These are phyloP conservation scores for Bombardia bombarda DNA, from an alignment of 495 filamentous ascomycete species.

Conservation along the genomic window DNA sequence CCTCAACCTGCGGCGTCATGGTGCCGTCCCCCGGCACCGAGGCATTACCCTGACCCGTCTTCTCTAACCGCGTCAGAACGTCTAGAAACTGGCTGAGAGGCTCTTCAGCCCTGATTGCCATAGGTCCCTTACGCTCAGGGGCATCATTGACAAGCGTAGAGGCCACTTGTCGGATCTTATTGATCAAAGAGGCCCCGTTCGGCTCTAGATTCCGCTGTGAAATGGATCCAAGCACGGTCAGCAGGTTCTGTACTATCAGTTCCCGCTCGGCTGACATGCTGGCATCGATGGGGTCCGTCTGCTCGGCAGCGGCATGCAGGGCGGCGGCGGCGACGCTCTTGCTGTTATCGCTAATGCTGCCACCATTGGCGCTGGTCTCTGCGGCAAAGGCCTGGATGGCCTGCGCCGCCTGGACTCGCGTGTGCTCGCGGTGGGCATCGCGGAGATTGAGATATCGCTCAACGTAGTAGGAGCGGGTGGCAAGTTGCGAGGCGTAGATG, in stretches of 20 bases:
- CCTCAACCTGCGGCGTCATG: conserved; percentile 51
- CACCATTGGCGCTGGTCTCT: conserved; percentile 16
- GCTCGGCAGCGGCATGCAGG: conserved; percentile 12
- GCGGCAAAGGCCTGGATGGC: conserved; percentile 4
- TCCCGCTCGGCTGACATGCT: conserved; percentile 62
- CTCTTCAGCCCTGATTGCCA: conserved; percentile 52
- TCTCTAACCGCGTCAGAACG: conserved; percentile 63
- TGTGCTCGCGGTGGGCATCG: conserved; percentile 40
- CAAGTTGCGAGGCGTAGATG: conserved; percentile 67
- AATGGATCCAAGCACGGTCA: conserved; percentile 60
- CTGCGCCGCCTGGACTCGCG: conserved; percentile 14
- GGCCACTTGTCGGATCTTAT: conserved; percentile 68
- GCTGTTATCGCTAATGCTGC: conserved; percentile 5
- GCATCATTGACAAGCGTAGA: conserved; percentile 61
- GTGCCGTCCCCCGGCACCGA: conserved; percentile 10
- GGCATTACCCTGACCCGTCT: conserved; percentile 25
- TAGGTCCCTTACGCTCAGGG: conserved; percentile 45
- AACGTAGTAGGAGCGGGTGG: conserved; percentile 70
- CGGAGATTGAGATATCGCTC: conserved; percentile 69
- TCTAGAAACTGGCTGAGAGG: conserved; percentile 61
- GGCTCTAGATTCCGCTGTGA: conserved; percentile 76
- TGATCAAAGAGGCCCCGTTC: conserved; percentile 63
- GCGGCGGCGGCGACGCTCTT: conserved; percentile 19
- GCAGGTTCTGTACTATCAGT: conserved; percentile 64
- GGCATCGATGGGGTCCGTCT: conserved; percentile 34